Evolutionary conservation across 495 filamentous ascomycete species (phyloP).

Genomic region (Elasticomyces elasticus): DNA sequence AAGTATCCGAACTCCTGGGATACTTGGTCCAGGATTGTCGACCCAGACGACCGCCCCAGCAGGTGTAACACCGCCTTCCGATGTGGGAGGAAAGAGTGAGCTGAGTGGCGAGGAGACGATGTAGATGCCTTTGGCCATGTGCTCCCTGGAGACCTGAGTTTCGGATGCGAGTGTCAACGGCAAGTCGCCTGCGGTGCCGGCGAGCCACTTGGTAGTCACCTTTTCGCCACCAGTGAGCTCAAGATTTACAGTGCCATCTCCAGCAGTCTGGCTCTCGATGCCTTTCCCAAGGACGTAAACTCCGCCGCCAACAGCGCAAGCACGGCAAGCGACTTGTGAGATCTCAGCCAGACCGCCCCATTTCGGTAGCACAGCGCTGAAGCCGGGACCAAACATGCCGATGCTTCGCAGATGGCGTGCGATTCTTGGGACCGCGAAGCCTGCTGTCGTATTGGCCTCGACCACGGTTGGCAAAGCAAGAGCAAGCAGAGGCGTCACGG

Average conservation of each 20-base stretch:
- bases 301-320: conserved; percentile 82
- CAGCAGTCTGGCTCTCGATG: conserved; percentile 26
- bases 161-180: conserved; percentile 11
- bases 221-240: conserved; percentile 50
- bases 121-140: conserved; percentile 36
- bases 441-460: conserved; percentile 48
- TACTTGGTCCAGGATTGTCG: conserved; percentile 37
- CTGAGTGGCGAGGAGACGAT: conserved; percentile 60
- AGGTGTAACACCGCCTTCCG: conserved; percentile 64
- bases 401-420: conserved; percentile 77
- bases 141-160: conserved; percentile 27
- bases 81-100: conserved; percentile 55
- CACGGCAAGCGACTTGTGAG: conserved; percentile 83
- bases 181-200: conserved; percentile 33
- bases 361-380: conserved; percentile 75
- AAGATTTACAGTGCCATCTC: conserved; percentile 23
- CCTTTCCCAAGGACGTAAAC: conserved; percentile 76
- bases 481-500: conserved; percentile 65
- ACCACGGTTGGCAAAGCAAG: conserved; percentile 63
- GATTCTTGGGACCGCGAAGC: conserved; percentile 56
- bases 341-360: conserved; percentile 93
- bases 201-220: conserved; percentile 47
- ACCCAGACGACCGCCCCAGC: conserved; percentile 68
- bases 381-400: conserved; percentile 75
- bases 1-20: conserved; percentile 58